Conservation (phyloP, 192 early-diverging fungal genomes). For the Thamnidium elegans region DNA sequence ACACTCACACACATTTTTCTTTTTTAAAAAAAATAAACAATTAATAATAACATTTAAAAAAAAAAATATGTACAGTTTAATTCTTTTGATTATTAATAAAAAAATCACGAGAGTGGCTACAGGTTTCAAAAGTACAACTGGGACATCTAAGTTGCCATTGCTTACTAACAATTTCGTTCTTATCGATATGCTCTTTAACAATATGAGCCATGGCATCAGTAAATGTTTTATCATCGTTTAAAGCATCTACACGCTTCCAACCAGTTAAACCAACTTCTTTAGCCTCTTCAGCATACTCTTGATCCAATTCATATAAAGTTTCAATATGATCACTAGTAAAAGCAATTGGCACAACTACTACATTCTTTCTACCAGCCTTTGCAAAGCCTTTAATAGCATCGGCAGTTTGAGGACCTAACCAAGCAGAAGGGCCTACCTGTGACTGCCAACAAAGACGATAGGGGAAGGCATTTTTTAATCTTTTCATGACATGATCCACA, state of each 20-base stretch:
- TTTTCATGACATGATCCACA: conserved; percentile 76
- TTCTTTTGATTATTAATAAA: conserved; percentile 45
- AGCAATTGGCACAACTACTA: conserved; percentile 89
- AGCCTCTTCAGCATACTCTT: conserved; percentile 88
- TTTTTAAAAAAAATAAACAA: conserved; percentile 3
- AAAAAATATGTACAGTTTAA: neutral
- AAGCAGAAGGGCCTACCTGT: conserved; percentile 87
- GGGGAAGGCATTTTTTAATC: conserved; percentile 70
- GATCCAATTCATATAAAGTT: conserved; percentile 94
- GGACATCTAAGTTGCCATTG: conserved; percentile 73
- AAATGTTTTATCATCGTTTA: conserved; percentile 92
- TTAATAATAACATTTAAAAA: neutral
- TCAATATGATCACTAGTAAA: conserved; percentile 98
- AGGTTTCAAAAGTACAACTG: conserved; percentile 67
- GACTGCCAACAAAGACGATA: conserved; percentile 94
- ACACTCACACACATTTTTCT: neutral
- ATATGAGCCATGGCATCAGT: conserved; percentile 87
- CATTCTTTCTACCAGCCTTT: conserved; percentile 71
- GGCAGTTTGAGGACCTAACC: conserved; percentile 90
- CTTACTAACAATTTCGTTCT: conserved; percentile 35
- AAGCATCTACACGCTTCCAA: conserved; percentile 83
- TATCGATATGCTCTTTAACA: conserved; percentile 74
- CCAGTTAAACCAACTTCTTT: conserved; percentile 80
- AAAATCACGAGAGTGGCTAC: conserved; percentile 58
- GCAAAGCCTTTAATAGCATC: conserved; percentile 76